These are phyloP conservation scores for Eragrostis nindensis DNA, from an alignment of 176 grass and related monocot species.

Conservation along the genomic window DNA sequence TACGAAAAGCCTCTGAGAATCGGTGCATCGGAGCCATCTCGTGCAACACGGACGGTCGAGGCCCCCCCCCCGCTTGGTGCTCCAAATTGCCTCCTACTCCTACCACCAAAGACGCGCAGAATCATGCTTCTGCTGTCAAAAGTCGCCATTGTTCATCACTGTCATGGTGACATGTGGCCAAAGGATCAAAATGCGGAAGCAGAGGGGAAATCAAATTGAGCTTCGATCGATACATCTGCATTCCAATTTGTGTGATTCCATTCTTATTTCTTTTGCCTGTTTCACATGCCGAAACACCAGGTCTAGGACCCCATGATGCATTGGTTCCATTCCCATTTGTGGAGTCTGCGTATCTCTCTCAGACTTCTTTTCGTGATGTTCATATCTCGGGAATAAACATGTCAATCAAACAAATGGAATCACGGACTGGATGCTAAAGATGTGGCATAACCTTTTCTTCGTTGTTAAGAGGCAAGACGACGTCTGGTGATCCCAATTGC, in stretches of 20 bases:
- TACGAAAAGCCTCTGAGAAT: no score
- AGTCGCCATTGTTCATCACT: background rate
- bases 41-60: no score
- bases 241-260: background rate
- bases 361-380: background rate
- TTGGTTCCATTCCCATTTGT: background rate
- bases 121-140: background rate
- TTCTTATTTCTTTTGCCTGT: background rate
- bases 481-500: no score
- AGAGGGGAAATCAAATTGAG: no score
- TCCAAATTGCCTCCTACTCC: background rate
- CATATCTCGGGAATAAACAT: background rate
- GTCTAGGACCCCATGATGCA: no score
- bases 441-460: background rate
- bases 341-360: background rate
- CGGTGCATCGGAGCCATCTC: no score
- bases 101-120: background rate
- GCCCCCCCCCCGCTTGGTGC: no score
- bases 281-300: background rate
- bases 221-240: background rate
- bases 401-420: background rate
- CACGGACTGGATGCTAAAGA: background rate
- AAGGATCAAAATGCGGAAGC: no score
- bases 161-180: background rate
- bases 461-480: background rate